These are phyloP conservation scores for Moesziomyces sp. DNA, from an alignment of 1,284 basidiomycete species.

Conservation along the genomic window DNA sequence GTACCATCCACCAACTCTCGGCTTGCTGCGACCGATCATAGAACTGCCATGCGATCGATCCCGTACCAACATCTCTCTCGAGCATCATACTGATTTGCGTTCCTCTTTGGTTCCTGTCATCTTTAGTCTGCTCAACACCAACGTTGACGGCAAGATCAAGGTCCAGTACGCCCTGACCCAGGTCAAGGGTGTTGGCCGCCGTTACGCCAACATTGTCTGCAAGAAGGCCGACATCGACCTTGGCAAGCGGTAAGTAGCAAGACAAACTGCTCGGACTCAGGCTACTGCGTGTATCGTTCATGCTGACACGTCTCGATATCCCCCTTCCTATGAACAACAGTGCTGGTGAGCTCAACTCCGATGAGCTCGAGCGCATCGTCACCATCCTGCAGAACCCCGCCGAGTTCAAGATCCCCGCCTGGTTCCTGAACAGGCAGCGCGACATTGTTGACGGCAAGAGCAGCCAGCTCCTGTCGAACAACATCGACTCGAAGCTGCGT, in stretches of 20 bases:
- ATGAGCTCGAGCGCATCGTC: conserved; percentile 98
- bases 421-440: conserved; percentile 99
- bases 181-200: conserved; percentile 99
- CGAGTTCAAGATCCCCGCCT: conserved; percentile 99
- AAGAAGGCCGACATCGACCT: conserved; percentile 99
- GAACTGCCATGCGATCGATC: conserved; percentile 10
- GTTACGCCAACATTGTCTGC: conserved; percentile 98
- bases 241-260: conserved; percentile 87
- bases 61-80: conserved; percentile 2
- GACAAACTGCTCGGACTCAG: background rate
- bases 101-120: background rate
- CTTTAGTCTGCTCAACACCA: conserved; percentile 92
- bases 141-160: conserved; percentile 99
- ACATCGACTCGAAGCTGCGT: conserved; percentile 97
- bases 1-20: too few relatives aligned
- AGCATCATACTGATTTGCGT: background rate
- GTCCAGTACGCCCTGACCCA: conserved; percentile 74
- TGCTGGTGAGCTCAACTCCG: conserved; percentile 92
- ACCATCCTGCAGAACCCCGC: conserved; percentile 99
- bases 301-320: background rate
- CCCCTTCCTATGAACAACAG: conserved; percentile 69
- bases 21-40: conserved; percentile 9
- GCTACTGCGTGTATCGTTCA: too few relatives aligned
- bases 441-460: conserved; percentile 98
- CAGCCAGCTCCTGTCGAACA: conserved; percentile 94